Conservation (phyloP, 2,329 filamentous ascomycete species). For the Aspergillus brasiliensis region DNA sequence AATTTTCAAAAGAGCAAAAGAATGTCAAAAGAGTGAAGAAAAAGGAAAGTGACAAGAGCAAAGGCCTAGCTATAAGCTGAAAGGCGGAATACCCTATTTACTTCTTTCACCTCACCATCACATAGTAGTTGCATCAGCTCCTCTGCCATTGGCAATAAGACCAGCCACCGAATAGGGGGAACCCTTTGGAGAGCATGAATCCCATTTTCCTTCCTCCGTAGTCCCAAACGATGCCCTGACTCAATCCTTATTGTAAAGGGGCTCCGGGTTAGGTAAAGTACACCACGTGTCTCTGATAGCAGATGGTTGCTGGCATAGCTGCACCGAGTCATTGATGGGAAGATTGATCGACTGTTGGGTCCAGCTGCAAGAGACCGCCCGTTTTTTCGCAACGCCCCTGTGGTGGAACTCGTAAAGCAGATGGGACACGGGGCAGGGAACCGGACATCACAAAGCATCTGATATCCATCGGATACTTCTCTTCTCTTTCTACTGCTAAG, state of each 20-base stretch:
- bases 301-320: neutral
- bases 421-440: slow-evolving; percentile 11
- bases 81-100: slow-evolving; percentile 4
- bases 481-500: neutral
- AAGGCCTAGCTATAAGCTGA: neutral
- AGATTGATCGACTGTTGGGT: slow-evolving; percentile 18
- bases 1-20: neutral
- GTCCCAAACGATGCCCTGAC: neutral
- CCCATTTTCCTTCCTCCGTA: slow-evolving; percentile 1
- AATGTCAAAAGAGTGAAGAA: neutral
- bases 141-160: slow-evolving; percentile 19
- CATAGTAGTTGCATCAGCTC: slow-evolving; percentile 14
- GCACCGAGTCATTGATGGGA: neutral
- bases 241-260: slow-evolving; percentile 4
- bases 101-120: slow-evolving; percentile 9
- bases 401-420: slow-evolving; percentile 31
- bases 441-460: slow-evolving; percentile 2
- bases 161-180: slow-evolving; percentile 20
- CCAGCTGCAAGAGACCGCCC: slow-evolving; percentile 36
- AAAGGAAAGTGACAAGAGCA: neutral
- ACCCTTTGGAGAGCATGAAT: slow-evolving; percentile 16
- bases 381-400: slow-evolving; percentile 37
- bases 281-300: slow-evolving; percentile 22
- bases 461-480: neutral
- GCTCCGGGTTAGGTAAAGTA: slow-evolving; percentile 1